Evolutionary conservation across 768 basidiomycete genomes (phyloP).

Genomic region (Favolaschia claudopus): DNA sequence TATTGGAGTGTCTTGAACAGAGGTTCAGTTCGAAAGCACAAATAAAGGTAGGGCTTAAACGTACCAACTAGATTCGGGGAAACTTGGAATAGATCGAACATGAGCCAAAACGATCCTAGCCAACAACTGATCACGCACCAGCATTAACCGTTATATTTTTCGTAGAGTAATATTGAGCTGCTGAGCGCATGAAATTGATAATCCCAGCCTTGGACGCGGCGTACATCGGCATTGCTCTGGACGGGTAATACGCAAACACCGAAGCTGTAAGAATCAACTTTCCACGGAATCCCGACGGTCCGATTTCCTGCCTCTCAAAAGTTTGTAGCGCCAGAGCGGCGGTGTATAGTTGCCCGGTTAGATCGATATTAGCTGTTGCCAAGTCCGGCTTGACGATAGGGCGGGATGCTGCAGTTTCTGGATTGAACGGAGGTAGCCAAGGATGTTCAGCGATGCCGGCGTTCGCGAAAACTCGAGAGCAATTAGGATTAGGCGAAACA

Average conservation of each 20-base stretch:
- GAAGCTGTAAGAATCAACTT: slow-evolving; percentile 28
- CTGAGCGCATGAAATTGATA: slow-evolving; percentile 28
- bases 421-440: slow-evolving; percentile 28
- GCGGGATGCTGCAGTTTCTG: slow-evolving; percentile 11
- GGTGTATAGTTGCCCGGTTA: slow-evolving; percentile 29
- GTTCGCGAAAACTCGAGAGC: slow-evolving; percentile 27
- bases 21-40: background rate
- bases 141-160: slow-evolving; percentile 29
- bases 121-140: slow-evolving; percentile 8
- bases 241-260: slow-evolving; percentile 27
- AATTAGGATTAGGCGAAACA: background rate
- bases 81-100: background rate
- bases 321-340: slow-evolving; percentile 29
- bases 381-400: slow-evolving; percentile 26
- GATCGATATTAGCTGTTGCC: slow-evolving; percentile 19
- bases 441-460: slow-evolving; percentile 29
- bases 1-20: slow-evolving; percentile 13
- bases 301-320: slow-evolving; percentile 29
- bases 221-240: slow-evolving; percentile 27
- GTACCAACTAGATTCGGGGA: slow-evolving; percentile 24
- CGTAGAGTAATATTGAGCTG: slow-evolving; percentile 22
- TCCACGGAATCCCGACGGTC: slow-evolving; percentile 24
- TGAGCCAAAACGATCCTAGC: no score
- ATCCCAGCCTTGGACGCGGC: slow-evolving; percentile 29
- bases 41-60: background rate